Conservation (phyloP, 2,329 filamentous ascomycete genomes). For the Capronia coronata region DNA sequence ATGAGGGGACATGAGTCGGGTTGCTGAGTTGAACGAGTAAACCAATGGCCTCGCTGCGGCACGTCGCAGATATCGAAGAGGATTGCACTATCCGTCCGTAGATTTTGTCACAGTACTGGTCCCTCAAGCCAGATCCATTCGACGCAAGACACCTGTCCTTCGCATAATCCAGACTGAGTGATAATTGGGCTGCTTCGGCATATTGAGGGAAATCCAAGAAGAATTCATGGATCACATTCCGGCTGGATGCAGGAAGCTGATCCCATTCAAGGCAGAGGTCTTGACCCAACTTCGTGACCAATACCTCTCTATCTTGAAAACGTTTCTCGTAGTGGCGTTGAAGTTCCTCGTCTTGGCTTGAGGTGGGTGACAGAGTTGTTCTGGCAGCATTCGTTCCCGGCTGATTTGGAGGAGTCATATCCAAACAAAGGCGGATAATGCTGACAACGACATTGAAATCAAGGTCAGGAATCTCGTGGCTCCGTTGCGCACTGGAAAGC, state of each 20-base stretch:
- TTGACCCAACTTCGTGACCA: constrained; percentile 12
- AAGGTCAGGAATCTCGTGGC: constrained; percentile 9
- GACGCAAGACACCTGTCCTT: constrained; percentile 12
- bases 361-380: not conserved
- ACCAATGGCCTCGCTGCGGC: constrained; percentile 16
- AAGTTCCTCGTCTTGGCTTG: constrained; percentile 12
- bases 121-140: constrained; percentile 3
- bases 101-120: constrained; percentile 14
- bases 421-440: constrained; percentile 14
- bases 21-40: constrained; percentile 12
- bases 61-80: constrained; percentile 7
- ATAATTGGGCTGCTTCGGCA: constrained; percentile 9
- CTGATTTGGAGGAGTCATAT: constrained; percentile 9
- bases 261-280: constrained; percentile 15
- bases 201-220: constrained; percentile 18
- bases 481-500: constrained; percentile 6
- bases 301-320: constrained; percentile 14
- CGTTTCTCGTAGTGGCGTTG: constrained; percentile 16
- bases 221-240: constrained; percentile 10
- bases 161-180: constrained; percentile 9
- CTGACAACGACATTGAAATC: constrained; percentile 15
- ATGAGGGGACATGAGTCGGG: not conserved
- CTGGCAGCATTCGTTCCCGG: not conserved
- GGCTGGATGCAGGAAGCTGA: constrained; percentile 3
- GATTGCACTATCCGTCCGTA: constrained; percentile 15